phyloP scores from a whole-genome alignment of 208 protist species.

The Leishmania lainsoni region DNA sequence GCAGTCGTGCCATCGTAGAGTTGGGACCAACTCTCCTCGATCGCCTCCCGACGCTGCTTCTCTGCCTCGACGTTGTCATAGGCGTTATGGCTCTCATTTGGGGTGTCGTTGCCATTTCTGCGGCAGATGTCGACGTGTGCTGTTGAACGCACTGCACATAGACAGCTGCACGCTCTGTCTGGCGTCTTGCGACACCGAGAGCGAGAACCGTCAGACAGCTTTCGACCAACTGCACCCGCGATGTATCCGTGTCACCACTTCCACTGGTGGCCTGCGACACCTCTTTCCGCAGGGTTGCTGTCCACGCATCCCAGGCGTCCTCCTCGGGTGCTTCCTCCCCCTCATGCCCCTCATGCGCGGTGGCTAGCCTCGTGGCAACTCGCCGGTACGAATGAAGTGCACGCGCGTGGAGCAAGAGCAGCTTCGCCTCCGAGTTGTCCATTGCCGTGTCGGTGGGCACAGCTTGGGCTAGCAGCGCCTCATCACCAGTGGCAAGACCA shows the following conservation, averaged over 20 bases:
- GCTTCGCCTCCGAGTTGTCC: not conserved
- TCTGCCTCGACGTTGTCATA: not conserved
- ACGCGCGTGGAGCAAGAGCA: slow-evolving; percentile 2
- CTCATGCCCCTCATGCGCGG: not conserved
- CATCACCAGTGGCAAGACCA: slow-evolving; percentile 16
- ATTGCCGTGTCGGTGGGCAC: slow-evolving; percentile 1
- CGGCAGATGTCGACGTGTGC: not conserved
- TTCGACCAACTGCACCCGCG: slow-evolving; percentile 5
- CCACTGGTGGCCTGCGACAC: not conserved
- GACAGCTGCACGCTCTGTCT: slow-evolving; percentile 9
- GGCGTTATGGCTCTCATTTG: not conserved
- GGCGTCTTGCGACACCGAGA: slow-evolving; percentile 5
- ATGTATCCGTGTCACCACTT: not conserved
- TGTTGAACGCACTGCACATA: slow-evolving; percentile 19
- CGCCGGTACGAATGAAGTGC: slow-evolving; percentile 10
- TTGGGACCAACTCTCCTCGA: slow-evolving; percentile 9
- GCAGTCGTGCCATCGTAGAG: slow-evolving; percentile 4
- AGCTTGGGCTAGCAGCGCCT: slow-evolving; percentile 16
- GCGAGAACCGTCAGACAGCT: slow-evolving; percentile 15
- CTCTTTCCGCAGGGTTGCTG: not conserved
- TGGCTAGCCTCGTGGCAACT: not conserved
- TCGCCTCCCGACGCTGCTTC: slow-evolving; percentile 3
- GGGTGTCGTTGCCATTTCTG: not conserved
- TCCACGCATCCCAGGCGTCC: slow-evolving; percentile 8
- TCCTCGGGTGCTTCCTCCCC: slow-evolving; percentile 2